phyloP scores from a whole-genome alignment of 305 asterid genomes.

The Rubia peregrina region DNA sequence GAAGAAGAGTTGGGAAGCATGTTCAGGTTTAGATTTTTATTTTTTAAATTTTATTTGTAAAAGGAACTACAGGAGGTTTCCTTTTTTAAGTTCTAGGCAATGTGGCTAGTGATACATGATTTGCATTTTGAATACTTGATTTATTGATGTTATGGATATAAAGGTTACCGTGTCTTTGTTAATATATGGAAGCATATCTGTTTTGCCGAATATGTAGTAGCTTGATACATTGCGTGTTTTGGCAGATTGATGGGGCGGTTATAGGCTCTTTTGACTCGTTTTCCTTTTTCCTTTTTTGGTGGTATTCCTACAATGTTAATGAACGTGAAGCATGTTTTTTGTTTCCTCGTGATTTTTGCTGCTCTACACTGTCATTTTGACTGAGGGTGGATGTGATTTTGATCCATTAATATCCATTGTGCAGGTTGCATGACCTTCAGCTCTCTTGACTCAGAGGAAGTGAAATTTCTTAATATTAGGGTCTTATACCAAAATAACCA shows the following conservation, averaged over 20 bases:
- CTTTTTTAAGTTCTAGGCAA: neutral
- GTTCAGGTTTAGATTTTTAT: neutral
- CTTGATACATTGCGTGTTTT: neutral
- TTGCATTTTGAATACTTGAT: neutral
- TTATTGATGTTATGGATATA: neutral
- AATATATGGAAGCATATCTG: neutral
- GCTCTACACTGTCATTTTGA: neutral
- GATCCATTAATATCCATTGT: slow-evolving; percentile 19
- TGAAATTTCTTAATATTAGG: slow-evolving; percentile 24
- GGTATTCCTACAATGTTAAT: neutral
- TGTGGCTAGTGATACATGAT: neutral
- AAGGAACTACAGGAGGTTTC: neutral
- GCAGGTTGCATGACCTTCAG: slow-evolving; percentile 43
- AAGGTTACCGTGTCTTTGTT: neutral
- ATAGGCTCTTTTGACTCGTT: neutral
- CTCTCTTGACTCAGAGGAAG: slow-evolving; percentile 23
- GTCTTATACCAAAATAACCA: slow-evolving; percentile 20
- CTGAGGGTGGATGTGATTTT: neutral
- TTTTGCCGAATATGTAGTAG: neutral
- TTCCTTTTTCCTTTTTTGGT: neutral
- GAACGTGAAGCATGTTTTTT: neutral
- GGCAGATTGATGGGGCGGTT: neutral
- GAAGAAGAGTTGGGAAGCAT: neutral
- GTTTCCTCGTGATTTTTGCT: neutral
- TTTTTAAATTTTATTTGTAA: neutral